These are phyloP conservation scores for Aspergillus fructus DNA, from an alignment of 2,329 filamentous ascomycete species.

Conservation along the genomic window DNA sequence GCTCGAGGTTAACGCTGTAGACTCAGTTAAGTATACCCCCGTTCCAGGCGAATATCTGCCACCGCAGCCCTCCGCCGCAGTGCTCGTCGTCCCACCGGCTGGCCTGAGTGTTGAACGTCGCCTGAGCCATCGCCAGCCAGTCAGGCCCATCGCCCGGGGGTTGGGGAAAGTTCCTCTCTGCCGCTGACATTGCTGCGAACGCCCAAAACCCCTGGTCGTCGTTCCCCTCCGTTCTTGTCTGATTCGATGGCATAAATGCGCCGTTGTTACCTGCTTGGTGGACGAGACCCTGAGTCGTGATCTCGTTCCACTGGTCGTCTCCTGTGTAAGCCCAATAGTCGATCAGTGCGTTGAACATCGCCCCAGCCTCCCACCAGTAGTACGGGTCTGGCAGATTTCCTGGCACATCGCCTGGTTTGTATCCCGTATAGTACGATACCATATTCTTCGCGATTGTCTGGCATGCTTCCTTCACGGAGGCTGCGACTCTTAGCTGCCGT, in stretches of 20 bases:
- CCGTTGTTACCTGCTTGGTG: slow-evolving; percentile 39
- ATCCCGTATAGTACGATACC: slow-evolving; percentile 52
- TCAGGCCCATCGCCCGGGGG: slow-evolving; percentile 58
- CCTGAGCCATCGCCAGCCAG: slow-evolving; percentile 77
- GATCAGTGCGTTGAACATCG: slow-evolving; percentile 43
- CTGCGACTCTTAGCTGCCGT: slow-evolving; percentile 20
- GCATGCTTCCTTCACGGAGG: slow-evolving; percentile 49
- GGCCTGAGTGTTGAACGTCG: slow-evolving; percentile 77
- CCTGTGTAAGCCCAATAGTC: slow-evolving; percentile 46
- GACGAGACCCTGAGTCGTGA: slow-evolving; percentile 36
- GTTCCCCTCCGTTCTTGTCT: slow-evolving; percentile 49
- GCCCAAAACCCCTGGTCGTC: slow-evolving; percentile 62
- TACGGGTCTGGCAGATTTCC: slow-evolving; percentile 52
- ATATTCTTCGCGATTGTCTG: slow-evolving; percentile 48
- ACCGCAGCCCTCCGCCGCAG: slow-evolving; percentile 68
- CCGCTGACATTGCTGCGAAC: slow-evolving; percentile 56
- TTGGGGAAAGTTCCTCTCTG: slow-evolving; percentile 45
- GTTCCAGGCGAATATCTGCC: slow-evolving; percentile 37
- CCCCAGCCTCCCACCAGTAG: slow-evolving; percentile 47
- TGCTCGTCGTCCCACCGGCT: slow-evolving; percentile 65
- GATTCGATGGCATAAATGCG: slow-evolving; percentile 45
- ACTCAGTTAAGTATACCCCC: slow-evolving; percentile 15
- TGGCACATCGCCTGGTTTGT: slow-evolving; percentile 49
- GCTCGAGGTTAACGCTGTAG: no score
- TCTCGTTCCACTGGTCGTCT: slow-evolving; percentile 41